phyloP scores from a whole-genome alignment of 192 early-diverging fungal genomes.

The Physocladia obscura region DNA sequence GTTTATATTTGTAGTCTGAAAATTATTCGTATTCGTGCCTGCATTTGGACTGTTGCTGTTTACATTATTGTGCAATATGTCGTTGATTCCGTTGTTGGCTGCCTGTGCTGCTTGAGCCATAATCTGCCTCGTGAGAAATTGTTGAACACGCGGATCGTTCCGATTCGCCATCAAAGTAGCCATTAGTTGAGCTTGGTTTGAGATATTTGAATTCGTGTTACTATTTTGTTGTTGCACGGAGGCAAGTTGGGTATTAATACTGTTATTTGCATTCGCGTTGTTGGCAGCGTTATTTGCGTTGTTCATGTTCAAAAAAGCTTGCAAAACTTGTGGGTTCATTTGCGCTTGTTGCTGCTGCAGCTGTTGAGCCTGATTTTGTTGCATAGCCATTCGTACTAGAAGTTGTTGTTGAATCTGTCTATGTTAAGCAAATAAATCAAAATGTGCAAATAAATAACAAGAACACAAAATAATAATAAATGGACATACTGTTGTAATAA shows the following conservation, averaged over 20 bases:
- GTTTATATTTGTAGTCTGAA: too few relatives aligned
- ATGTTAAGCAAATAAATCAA: not conserved
- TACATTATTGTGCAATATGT: not conserved
- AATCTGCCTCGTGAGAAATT: not conserved
- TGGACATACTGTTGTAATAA: too few relatives aligned
- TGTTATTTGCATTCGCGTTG: not conserved
- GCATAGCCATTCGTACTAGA: not conserved
- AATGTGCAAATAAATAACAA: not conserved
- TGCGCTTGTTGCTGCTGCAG: not conserved
- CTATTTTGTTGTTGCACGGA: not conserved
- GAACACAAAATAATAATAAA: too few relatives aligned
- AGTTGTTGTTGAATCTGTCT: not conserved
- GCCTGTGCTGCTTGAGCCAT: not conserved
- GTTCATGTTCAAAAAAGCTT: not conserved
- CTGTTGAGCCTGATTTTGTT: not conserved
- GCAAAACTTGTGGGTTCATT: not conserved
- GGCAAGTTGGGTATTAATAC: not conserved
- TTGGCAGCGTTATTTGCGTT: not conserved
- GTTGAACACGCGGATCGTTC: not conserved
- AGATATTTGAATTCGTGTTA: not conserved
- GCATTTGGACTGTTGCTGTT: not conserved
- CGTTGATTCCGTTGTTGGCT: not conserved
- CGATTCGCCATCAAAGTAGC: not conserved
- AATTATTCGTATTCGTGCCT: not conserved
- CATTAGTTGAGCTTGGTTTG: not conserved